phyloP scores from a whole-genome alignment of 345 rosid species.

The Populus ilicifolia region DNA sequence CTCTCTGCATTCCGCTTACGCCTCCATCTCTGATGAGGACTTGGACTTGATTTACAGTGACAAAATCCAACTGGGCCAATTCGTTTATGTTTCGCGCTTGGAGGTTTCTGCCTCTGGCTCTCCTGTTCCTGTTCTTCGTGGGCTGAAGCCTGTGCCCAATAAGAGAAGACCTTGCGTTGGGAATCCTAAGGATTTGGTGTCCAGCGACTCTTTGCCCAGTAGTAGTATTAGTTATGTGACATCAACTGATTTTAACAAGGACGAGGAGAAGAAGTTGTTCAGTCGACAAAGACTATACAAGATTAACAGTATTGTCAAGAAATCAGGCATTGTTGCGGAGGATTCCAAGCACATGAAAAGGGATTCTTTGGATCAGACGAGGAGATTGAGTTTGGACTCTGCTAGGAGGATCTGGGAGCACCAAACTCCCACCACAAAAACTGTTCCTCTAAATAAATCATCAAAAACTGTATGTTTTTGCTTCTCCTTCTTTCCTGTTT shows the following conservation, averaged over 20 bases:
- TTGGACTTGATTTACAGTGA: conserved; percentile 44
- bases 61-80: conserved; percentile 48
- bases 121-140: conserved; percentile 46
- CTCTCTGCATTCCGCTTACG: conserved; percentile 50
- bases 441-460: conserved; percentile 4
- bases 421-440: conserved; percentile 23
- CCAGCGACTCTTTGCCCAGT: conserved; percentile 32
- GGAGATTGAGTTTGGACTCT: conserved; percentile 51
- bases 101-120: conserved; percentile 28
- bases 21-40: conserved; percentile 35
- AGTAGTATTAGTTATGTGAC: neutral
- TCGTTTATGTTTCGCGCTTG: conserved; percentile 39
- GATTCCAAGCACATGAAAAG: neutral
- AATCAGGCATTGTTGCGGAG: neutral
- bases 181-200: conserved; percentile 41
- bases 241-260: neutral
- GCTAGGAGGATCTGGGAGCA: conserved; percentile 45
- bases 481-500: neutral
- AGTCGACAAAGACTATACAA: neutral
- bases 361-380: conserved; percentile 15
- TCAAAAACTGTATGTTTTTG: neutral
- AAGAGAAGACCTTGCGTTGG: conserved; percentile 40
- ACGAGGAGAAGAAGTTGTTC: neutral
- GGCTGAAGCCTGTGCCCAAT: conserved; percentile 40
- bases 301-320: neutral